These are phyloP conservation scores for Psilocybe azurescens DNA, from an alignment of 768 basidiomycete genomes.

Conservation along the genomic window DNA sequence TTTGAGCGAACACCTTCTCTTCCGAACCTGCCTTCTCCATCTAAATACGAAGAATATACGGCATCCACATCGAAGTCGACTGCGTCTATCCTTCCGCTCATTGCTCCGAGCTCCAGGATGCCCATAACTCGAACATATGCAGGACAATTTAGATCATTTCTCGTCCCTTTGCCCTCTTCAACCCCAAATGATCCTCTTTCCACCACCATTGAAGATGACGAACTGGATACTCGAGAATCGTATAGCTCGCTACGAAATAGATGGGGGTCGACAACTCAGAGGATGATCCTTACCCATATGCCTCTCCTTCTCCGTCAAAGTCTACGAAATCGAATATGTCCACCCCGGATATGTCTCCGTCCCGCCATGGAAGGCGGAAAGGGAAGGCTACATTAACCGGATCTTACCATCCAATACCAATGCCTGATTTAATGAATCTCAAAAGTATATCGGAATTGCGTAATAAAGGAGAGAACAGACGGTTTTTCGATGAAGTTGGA, in stretches of 20 bases:
- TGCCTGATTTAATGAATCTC: slow-evolving; percentile 72
- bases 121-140: slow-evolving; percentile 70
- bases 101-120: slow-evolving; percentile 31
- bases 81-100: slow-evolving; percentile 29
- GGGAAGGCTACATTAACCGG: slow-evolving; percentile 30
- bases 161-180: slow-evolving; percentile 59
- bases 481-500: slow-evolving; percentile 85
- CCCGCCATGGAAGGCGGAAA: slow-evolving; percentile 40
- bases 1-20: slow-evolving; percentile 43
- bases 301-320: slow-evolving; percentile 34
- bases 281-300: slow-evolving; percentile 58
- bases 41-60: slow-evolving; percentile 20
- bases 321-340: slow-evolving; percentile 34
- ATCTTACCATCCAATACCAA: slow-evolving; percentile 38
- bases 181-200: slow-evolving; percentile 22
- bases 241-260: slow-evolving; percentile 76
- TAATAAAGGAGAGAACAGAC: slow-evolving; percentile 78
- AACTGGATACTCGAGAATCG: slow-evolving; percentile 68
- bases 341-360: slow-evolving; percentile 43
- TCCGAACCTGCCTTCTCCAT: slow-evolving; percentile 37
- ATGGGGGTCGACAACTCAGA: slow-evolving; percentile 83
- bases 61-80: slow-evolving; percentile 26
- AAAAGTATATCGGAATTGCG: slow-evolving; percentile 84
- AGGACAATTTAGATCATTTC: slow-evolving; percentile 80
- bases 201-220: slow-evolving; percentile 39